Evolutionary conservation across 2,329 filamentous ascomycete genomes (phyloP).

Genomic region (Monosporascus cannonballus): DNA sequence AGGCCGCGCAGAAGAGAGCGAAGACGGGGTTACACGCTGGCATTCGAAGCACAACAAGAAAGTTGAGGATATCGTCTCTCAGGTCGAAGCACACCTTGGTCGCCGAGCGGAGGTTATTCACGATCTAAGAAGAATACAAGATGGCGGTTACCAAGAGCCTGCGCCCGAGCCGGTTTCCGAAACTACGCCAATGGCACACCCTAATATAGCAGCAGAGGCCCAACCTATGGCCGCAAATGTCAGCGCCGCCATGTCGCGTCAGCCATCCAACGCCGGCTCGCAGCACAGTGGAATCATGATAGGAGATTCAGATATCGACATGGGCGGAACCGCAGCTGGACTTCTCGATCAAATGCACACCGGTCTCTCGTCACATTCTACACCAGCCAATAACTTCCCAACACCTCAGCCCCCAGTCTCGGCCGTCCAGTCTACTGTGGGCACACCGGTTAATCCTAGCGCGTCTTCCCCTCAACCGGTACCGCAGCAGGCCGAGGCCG

Average conservation of each 20-base stretch:
- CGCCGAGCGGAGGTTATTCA: constrained; percentile 60
- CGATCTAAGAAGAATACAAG: constrained; percentile 65
- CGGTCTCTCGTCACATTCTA: constrained; percentile 53
- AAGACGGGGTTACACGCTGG: constrained; percentile 36
- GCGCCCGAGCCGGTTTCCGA: constrained; percentile 32
- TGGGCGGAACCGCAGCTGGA: constrained; percentile 58
- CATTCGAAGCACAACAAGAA: constrained; percentile 42
- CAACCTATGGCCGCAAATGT: constrained; percentile 15
- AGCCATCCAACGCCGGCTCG: constrained; percentile 49
- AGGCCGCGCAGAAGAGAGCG: constrained; percentile 44
- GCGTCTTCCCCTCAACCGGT: constrained; percentile 38
- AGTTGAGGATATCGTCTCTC: constrained; percentile 67
- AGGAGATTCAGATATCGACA: constrained; percentile 57
- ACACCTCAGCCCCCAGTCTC: constrained; percentile 57
- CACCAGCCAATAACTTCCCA: constrained; percentile 54
- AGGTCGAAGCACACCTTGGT: constrained; percentile 67
- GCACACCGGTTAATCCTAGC: constrained; percentile 47
- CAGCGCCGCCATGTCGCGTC: constrained; percentile 38
- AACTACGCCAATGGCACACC: constrained; percentile 23
- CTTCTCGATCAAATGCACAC: constrained; percentile 65
- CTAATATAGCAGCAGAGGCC: constrained; percentile 10
- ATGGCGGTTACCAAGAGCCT: constrained; percentile 67
- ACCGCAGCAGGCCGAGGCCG: constrained; percentile 9
- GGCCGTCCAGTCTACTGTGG: constrained; percentile 47
- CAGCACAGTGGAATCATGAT: constrained; percentile 50